phyloP scores from a whole-genome alignment of 371 early-diverging fungal genomes.

The Coemansia sp. region DNA sequence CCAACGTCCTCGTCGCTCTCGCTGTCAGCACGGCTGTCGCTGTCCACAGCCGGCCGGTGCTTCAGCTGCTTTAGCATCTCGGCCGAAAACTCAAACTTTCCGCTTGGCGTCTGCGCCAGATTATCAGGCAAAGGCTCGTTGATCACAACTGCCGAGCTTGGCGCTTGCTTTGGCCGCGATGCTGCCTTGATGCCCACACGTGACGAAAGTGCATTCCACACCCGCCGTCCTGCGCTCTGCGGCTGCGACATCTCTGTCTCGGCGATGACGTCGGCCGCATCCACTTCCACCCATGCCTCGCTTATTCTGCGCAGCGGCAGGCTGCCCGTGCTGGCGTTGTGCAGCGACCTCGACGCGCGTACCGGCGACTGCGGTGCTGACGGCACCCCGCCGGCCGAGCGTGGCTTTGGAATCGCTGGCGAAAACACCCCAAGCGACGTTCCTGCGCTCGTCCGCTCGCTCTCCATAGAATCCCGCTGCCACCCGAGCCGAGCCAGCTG shows the following conservation, averaged over 20 bases:
- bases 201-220: slow-evolving; percentile 10
- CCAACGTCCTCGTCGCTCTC: neutral
- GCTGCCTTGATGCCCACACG: neutral
- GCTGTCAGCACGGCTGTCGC: slow-evolving; percentile 1
- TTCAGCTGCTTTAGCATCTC: slow-evolving; percentile 34
- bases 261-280: neutral
- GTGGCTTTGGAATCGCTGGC: neutral
- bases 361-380: slow-evolving; percentile 1
- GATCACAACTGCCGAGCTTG: slow-evolving; percentile 11
- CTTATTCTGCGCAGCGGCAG: neutral
- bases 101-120: slow-evolving; percentile 26
- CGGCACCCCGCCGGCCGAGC: neutral
- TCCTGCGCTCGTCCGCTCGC: slow-evolving; percentile 1
- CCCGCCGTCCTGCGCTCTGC: slow-evolving; percentile 11
- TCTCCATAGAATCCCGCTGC: neutral
- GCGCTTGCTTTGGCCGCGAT: neutral
- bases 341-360: neutral
- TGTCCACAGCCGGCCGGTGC: neutral
- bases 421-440: slow-evolving; percentile 12
- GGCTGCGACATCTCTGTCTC: neutral
- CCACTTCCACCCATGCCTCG: neutral
- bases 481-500: slow-evolving; percentile 20
- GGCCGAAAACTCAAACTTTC: slow-evolving; percentile 36
- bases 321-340: slow-evolving; percentile 7
- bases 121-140: slow-evolving; percentile 39